Evolutionary conservation across 345 rosid genomes (phyloP).

Genomic region (Xanthoceras sorbifolium): DNA sequence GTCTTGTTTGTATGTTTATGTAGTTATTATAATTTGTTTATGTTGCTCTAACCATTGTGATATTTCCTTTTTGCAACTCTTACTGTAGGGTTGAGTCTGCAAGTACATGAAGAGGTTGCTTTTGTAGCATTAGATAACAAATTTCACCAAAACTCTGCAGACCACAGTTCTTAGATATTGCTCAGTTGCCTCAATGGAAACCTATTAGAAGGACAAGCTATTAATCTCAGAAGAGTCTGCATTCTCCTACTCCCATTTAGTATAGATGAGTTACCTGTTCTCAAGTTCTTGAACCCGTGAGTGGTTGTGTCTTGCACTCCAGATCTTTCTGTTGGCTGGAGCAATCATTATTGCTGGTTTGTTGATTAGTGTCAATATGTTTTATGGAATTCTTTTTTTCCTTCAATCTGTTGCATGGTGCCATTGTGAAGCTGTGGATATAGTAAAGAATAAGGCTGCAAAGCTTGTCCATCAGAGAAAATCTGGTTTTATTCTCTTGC

Average conservation of each 20-base stretch:
- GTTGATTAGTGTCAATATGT: conserved; percentile 43
- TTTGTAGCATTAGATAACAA: conserved; percentile 39
- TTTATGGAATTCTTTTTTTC: conserved; percentile 25
- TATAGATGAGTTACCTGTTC: conserved; percentile 35
- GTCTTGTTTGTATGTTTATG: background rate
- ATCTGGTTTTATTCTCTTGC: conserved; percentile 29
- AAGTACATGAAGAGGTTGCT: conserved; percentile 39
- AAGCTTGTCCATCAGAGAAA: conserved; percentile 43
- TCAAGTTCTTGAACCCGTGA: conserved; percentile 39
- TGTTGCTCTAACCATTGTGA: conserved; percentile 13
- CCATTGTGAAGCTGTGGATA: conserved; percentile 40
- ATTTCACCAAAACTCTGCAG: conserved; percentile 32
- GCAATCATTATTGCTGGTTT: conserved; percentile 37
- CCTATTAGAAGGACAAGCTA: conserved; percentile 36
- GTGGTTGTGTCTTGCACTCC: conserved; percentile 36
- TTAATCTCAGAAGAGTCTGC: conserved; percentile 30
- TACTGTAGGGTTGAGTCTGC: conserved; percentile 65
- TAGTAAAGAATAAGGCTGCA: conserved; percentile 53
- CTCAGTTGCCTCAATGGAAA: conserved; percentile 37
- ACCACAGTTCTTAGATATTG: conserved; percentile 29
- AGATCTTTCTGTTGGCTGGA: conserved; percentile 38
- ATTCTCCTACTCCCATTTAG: conserved; percentile 34
- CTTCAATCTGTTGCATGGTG: conserved; percentile 34
- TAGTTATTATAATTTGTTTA: background rate
- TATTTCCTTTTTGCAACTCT: conserved; percentile 5